These are phyloP conservation scores for Trypanosoma rangeli DNA, from an alignment of 208 protist species.

Conservation along the genomic window DNA sequence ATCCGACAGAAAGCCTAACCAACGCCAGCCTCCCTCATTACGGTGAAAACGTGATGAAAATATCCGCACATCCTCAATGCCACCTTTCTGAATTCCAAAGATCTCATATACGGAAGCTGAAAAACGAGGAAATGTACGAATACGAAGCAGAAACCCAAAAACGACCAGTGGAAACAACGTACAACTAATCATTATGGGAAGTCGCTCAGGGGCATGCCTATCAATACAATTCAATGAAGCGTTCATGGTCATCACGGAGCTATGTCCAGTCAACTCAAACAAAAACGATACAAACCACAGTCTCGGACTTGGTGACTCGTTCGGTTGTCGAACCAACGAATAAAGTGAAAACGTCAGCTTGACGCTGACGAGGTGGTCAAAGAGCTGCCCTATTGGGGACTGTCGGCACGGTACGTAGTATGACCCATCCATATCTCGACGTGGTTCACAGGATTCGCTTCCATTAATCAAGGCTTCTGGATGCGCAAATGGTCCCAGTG, in stretches of 20 bases:
- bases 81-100: neutral
- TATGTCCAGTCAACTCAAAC: slow-evolving; percentile 47
- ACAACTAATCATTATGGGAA: slow-evolving; percentile 34
- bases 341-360: slow-evolving; percentile 43
- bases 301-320: slow-evolving; percentile 24
- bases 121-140: slow-evolving; percentile 7
- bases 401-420: slow-evolving; percentile 40
- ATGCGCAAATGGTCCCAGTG: slow-evolving; percentile 35
- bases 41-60: neutral
- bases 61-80: no score
- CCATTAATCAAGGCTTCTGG: slow-evolving; percentile 22
- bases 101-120: no score
- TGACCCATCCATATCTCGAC: slow-evolving; percentile 29
- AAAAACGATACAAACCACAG: slow-evolving; percentile 41
- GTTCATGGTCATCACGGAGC: slow-evolving; percentile 42
- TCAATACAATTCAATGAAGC: slow-evolving; percentile 20
- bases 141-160: slow-evolving; percentile 31
- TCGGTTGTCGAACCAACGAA: slow-evolving; percentile 28
- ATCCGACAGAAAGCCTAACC: slow-evolving; percentile 48
- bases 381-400: slow-evolving; percentile 38
- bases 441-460: slow-evolving; percentile 35
- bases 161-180: slow-evolving; percentile 21
- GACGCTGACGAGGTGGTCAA: slow-evolving; percentile 37
- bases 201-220: slow-evolving; percentile 14
- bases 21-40: slow-evolving; percentile 32